Conservation (phyloP, 257 asterid species). For the Solanum habrochaites region DNA sequence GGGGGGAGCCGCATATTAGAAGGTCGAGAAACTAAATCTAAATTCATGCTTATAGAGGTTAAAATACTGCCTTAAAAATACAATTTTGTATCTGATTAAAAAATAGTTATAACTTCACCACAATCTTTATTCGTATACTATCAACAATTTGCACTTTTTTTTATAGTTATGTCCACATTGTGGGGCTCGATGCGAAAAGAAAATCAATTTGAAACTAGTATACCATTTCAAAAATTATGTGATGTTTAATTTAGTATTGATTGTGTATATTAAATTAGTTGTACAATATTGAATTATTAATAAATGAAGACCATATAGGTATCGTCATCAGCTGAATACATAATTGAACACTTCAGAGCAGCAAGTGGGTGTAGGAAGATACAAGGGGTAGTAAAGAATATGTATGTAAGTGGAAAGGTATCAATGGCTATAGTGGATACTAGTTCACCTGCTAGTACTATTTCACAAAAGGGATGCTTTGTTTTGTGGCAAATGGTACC, state of each 20-base stretch:
- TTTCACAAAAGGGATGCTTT: conserved; percentile 60
- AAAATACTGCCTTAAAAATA: no score
- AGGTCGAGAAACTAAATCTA: no score
- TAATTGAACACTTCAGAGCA: conserved; percentile 68
- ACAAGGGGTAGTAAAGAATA: conserved; percentile 38
- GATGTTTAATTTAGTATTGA: background rate
- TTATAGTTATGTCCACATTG: background rate
- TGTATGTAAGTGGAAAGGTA: conserved; percentile 65
- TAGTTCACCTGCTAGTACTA: conserved; percentile 2
- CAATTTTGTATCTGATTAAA: no score
- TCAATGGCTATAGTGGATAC: conserved; percentile 56
- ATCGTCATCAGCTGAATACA: conserved; percentile 75
- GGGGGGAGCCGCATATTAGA: background rate
- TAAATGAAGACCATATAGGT: conserved; percentile 19
- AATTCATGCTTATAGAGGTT: no score
- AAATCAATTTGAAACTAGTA: background rate
- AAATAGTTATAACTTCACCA: no score
- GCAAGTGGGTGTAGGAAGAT: conserved; percentile 73
- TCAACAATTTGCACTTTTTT: background rate
- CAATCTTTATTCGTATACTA: background rate
- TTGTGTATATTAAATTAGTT: background rate
- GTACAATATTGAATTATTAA: background rate
- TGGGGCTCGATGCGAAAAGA: background rate
- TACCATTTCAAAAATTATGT: no score
- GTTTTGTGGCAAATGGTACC: conserved; percentile 90